phyloP scores from a whole-genome alignment of 176 grass and related monocot species.

The Phoenix roebelenii region DNA sequence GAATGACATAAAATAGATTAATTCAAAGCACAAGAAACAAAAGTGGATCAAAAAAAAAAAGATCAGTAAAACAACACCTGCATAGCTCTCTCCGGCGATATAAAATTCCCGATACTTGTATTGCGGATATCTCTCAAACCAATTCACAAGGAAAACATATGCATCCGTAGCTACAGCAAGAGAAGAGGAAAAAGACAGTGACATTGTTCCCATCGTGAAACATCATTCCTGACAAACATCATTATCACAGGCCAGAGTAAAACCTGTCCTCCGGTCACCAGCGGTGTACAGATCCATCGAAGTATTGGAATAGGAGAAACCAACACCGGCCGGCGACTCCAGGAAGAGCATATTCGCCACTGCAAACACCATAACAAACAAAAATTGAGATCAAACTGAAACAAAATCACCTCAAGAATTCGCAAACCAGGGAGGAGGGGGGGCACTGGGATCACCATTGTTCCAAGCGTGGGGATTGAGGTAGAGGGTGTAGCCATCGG shows the following conservation, averaged over 20 bases:
- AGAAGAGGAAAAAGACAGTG: conserved; percentile 6
- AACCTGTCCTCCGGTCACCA: conserved; percentile 78
- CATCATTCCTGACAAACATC: neutral
- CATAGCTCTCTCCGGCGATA: conserved; percentile 93
- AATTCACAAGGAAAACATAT: conserved; percentile 76
- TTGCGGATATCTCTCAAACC: conserved; percentile 83
- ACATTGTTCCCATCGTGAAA: neutral
- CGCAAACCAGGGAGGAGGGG: neutral
- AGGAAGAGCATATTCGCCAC: conserved; percentile 89
- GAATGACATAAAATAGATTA: too few relatives aligned
- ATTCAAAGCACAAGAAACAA: neutral
- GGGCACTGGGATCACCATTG: conserved; percentile 37
- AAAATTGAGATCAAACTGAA: conserved; percentile 3
- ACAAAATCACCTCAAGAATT: neutral
- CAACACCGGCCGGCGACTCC: conserved; percentile 91
- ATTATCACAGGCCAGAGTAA: neutral
- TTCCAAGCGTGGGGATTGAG: conserved; percentile 88
- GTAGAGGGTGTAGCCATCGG: conserved; percentile 61
- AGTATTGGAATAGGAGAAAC: conserved; percentile 87
- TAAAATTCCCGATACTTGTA: conserved; percentile 91
- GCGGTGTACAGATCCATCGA: conserved; percentile 75
- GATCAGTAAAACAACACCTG: conserved; percentile 31
- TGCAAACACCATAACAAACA: conserved; percentile 14
- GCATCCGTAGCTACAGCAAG: conserved; percentile 55
- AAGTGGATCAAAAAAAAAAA: neutral